Evolutionary conservation across 768 basidiomycete species (phyloP).

Genomic region (Amanita pseudoporphyria): DNA sequence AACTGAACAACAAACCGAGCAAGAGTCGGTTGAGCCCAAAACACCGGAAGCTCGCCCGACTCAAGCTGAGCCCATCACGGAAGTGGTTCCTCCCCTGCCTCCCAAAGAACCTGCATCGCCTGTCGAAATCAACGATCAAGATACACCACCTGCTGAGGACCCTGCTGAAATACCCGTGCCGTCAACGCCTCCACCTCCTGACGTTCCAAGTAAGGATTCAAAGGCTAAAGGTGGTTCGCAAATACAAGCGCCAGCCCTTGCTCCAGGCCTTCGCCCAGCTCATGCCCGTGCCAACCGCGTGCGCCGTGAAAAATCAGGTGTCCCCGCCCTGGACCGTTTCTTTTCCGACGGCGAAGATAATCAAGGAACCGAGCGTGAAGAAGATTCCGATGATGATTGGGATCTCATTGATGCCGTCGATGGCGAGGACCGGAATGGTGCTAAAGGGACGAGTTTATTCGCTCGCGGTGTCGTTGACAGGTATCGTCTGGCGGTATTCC

Average conservation of each 20-base stretch:
- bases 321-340: conserved; percentile 70
- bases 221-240: conserved; percentile 14
- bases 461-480: conserved; percentile 88
- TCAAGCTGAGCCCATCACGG: conserved; percentile 18
- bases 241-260: conserved; percentile 14
- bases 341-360: conserved; percentile 46
- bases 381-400: conserved; percentile 82
- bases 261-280: conserved; percentile 12
- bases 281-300: conserved; percentile 21
- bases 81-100: conserved; percentile 6
- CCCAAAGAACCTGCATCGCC: conserved; percentile 6
- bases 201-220: conserved; percentile 17
- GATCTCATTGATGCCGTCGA: conserved; percentile 78
- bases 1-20: conserved; percentile 18
- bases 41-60: conserved; percentile 61
- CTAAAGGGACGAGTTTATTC: conserved; percentile 73
- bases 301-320: conserved; percentile 76
- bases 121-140: neutral
- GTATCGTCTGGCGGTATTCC: conserved; percentile 78
- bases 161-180: neutral
- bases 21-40: conserved; percentile 50
- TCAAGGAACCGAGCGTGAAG: conserved; percentile 35
- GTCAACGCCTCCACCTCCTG: conserved; percentile 5
- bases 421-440: conserved; percentile 77
- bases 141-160: conserved; percentile 3